Percentiles rank a stretch among this genome's conserved stretches.
Evolutionary conservation across 192 early-diverging fungal genomes (phyloP).

Genomic region (Backusella morwellensis): DNA sequence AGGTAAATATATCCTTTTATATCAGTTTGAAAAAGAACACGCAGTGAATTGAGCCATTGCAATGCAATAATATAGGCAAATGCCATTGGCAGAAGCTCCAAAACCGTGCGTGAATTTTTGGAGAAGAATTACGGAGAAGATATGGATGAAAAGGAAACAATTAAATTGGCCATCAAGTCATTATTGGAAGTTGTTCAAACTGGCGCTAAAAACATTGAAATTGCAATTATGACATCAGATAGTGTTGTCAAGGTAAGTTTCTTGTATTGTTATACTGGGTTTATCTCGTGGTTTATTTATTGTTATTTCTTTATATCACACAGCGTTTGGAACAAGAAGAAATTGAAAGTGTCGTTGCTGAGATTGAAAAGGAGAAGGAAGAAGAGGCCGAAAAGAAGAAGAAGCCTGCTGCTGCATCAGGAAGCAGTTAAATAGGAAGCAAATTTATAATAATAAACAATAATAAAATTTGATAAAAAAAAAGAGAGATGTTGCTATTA

Average conservation of each 20-base stretch:
- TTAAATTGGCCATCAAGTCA: conserved; percentile 91
- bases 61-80: conserved; percentile 62
- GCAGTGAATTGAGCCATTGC: background rate
- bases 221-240: conserved; percentile 86
- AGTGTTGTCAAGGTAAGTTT: conserved; percentile 59
- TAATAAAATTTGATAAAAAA: background rate
- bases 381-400: conserved; percentile 84
- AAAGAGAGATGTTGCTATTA: background rate
- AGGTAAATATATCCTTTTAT: conserved; percentile 63
- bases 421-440: conserved; percentile 17
- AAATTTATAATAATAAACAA: background rate
- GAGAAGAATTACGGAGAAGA: conserved; percentile 96
- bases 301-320: background rate
- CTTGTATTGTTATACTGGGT: background rate
- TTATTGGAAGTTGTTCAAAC: conserved; percentile 98
- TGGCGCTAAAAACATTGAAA: conserved; percentile 99
- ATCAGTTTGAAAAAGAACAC: background rate
- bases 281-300: background rate
- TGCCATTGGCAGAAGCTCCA: conserved; percentile 93
- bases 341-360: conserved; percentile 69
- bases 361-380: conserved; percentile 89
- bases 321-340: conserved; percentile 68
- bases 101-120: conserved; percentile 97
- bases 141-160: conserved; percentile 71
- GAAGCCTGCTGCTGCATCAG: conserved; percentile 40